Evolutionary conservation across 2,329 filamentous ascomycete genomes (phyloP), one percentile per base, ranked within the genome.

Genomic region (Trichophaea hybrida): DNA sequence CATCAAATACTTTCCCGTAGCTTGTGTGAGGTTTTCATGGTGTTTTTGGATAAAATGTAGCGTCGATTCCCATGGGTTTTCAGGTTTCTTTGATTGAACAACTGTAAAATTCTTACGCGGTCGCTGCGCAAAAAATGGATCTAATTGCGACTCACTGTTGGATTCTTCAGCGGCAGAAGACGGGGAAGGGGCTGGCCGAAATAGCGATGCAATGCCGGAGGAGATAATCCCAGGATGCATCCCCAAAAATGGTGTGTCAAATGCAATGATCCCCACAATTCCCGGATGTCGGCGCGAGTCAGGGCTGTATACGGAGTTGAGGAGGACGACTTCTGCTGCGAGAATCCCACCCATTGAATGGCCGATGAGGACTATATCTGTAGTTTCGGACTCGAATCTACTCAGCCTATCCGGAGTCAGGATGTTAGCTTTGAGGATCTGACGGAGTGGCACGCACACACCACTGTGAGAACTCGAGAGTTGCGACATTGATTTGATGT

Each of bases 321-420:
- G 78, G 49, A 94, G 74, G 2, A 81, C 82, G 32, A 94, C 80
- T 67, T 96, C 90, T 1, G 86, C 87, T 32, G 85, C 81, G 32
- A 96, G 72, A 31, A 96, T 76, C 1, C 90, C 90, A 13, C 90
- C 90, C 82, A 96, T 91, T 46, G 87, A 94, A 71, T 95, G 90
- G 0, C 90, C 89, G 2, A 94, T 75, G 2, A 96, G 76, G 17
- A 96, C 77, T 1, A 94, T 77, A 74, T 96, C 90, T 1, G 88
- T 89, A 17, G 76, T 62, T 1, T 48, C 49, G 8, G 35, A 49
- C 40, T 63, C 62, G 40, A 68, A 67, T 51, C 55, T 57, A 6
- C 55, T 61, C 37, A 62, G 49, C 59, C 61, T 59, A 8, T 34
- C 10, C 35, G 24, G 13, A 43, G n/a, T 12, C 31, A 31, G 7